A percentile compares a stretch with the other conserved stretches of the same genome.
Evolutionary conservation across 805 yeast species (phyloP).

Genomic region (Torulaspora quercuum): DNA sequence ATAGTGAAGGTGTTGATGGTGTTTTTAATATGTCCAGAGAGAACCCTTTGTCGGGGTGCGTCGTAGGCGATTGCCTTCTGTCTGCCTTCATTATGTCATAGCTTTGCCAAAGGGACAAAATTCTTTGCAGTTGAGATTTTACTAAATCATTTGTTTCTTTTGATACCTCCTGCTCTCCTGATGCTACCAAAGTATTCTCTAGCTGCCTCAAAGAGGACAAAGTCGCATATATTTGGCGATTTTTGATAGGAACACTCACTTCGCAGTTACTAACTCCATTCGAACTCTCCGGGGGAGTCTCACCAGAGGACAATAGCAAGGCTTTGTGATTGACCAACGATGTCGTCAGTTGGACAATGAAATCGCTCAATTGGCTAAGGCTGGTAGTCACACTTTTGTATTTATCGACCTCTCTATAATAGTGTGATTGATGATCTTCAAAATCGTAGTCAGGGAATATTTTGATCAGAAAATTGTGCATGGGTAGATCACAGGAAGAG

Average conservation of each 20-base stretch:
- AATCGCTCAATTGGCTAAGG: slow-evolving; percentile 9
- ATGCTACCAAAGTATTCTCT: slow-evolving; percentile 10
- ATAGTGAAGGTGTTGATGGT: slow-evolving; percentile 5
- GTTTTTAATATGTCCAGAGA: slow-evolving; percentile 23
- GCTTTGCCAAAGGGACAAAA: slow-evolving; percentile 10
- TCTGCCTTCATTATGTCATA: not conserved
- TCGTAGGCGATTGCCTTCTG: slow-evolving; percentile 1
- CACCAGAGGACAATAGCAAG: slow-evolving; percentile 4
- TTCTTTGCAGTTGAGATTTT: slow-evolving; percentile 6
- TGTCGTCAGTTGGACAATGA: slow-evolving; percentile 5
- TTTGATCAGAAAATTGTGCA: slow-evolving; percentile 7
- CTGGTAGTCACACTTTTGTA: slow-evolving; percentile 8
- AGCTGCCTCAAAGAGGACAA: slow-evolving; percentile 8
- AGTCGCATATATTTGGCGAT: slow-evolving; percentile 7
- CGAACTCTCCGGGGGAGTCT: slow-evolving; percentile 1
- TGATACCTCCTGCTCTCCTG: slow-evolving; percentile 4
- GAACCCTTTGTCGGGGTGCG: slow-evolving; percentile 21
- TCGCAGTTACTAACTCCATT: slow-evolving; percentile 1
- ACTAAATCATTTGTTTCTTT: slow-evolving; percentile 17
- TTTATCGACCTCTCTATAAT: slow-evolving; percentile 5
- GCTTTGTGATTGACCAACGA: slow-evolving; percentile 9
- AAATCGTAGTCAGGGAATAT: slow-evolving; percentile 10
- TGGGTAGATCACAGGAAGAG: slow-evolving; percentile 10
- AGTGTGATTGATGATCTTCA: not conserved
- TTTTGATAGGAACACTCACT: not conserved